phyloP scores from a whole-genome alignment of 176 grass and related monocot genomes.

The Triticum turgidum region DNA sequence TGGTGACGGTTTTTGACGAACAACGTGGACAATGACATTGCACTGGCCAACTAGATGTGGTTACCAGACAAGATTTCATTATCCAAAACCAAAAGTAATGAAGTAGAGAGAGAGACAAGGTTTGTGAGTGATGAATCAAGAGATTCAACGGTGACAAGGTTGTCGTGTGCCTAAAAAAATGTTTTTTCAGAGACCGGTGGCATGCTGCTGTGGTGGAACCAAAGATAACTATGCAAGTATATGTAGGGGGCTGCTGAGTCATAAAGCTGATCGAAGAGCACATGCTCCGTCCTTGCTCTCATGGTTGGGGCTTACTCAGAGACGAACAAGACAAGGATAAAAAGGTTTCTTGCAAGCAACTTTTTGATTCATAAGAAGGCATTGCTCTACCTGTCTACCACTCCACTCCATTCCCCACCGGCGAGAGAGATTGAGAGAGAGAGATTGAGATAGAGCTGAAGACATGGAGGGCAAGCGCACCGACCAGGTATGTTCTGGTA shows the following conservation, averaged over 20 bases:
- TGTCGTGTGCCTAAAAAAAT: slow-evolving; percentile 9
- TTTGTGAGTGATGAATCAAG: neutral
- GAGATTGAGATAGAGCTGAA: neutral
- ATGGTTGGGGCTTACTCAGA: neutral
- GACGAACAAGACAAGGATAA: neutral
- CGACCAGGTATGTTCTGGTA: slow-evolving; percentile 28
- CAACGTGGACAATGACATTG: slow-evolving; percentile 30
- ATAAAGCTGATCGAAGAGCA: slow-evolving; percentile 24
- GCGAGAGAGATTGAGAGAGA: neutral
- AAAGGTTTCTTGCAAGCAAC: slow-evolving; percentile 6
- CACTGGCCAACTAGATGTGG: neutral
- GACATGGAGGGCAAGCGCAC: slow-evolving; percentile 19
- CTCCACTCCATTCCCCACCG: neutral
- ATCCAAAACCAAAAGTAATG: neutral
- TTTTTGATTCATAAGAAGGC: neutral
- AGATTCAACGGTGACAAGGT: neutral
- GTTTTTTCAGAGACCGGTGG: neutral
- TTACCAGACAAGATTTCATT: neutral
- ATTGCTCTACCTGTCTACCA: neutral
- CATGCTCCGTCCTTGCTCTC: neutral
- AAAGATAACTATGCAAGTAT: neutral
- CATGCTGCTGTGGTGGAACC: neutral
- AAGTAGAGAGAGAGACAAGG: neutral
- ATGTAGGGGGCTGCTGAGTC: neutral
- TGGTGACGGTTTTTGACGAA: neutral